Percentiles rank a stretch among this genome's conserved stretches.
phyloP scores from a whole-genome alignment of 805 yeast genomes.

The Lipomyces starkeyi region DNA sequence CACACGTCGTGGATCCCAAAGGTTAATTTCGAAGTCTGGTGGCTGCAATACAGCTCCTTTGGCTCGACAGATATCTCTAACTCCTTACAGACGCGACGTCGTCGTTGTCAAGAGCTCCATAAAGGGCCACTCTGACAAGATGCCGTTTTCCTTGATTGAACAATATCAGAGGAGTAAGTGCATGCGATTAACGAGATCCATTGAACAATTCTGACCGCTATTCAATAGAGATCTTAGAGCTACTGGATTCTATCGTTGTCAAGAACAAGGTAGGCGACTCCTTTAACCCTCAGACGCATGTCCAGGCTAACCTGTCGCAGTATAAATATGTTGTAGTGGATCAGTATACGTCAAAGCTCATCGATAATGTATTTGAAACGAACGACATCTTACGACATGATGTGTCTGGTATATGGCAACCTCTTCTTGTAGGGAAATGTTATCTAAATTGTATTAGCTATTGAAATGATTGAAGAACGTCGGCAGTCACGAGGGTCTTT shows the following conservation, averaged over 20 bases:
- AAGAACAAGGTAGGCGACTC: conserved; percentile 22
- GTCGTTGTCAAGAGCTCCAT: neutral
- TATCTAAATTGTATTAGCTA: conserved; percentile 46
- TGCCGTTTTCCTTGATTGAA: conserved; percentile 32
- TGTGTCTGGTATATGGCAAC: conserved; percentile 25
- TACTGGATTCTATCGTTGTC: conserved; percentile 31
- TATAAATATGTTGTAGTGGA: conserved; percentile 62
- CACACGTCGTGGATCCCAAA: neutral
- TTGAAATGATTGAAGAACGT: conserved; percentile 65
- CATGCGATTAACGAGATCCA: neutral
- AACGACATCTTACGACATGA: conserved; percentile 28
- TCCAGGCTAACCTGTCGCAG: conserved; percentile 17
- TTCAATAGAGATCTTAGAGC: conserved; percentile 21
- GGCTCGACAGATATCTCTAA: neutral
- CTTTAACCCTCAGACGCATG: neutral
- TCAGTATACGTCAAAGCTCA: conserved; percentile 56
- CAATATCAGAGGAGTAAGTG: conserved; percentile 27
- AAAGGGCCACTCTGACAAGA: conserved; percentile 10
- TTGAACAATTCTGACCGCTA: neutral
- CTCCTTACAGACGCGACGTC: neutral
- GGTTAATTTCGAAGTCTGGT: neutral
- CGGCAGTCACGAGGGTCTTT: conserved; percentile 67
- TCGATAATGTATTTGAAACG: conserved; percentile 47
- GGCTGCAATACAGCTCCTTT: neutral
- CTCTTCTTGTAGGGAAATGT: neutral